Percentiles rank a stretch among this genome's conserved stretches.
Evolutionary conservation across 2,329 filamentous ascomycete species (phyloP).

Genomic region (Colletotrichum acutatum): DNA sequence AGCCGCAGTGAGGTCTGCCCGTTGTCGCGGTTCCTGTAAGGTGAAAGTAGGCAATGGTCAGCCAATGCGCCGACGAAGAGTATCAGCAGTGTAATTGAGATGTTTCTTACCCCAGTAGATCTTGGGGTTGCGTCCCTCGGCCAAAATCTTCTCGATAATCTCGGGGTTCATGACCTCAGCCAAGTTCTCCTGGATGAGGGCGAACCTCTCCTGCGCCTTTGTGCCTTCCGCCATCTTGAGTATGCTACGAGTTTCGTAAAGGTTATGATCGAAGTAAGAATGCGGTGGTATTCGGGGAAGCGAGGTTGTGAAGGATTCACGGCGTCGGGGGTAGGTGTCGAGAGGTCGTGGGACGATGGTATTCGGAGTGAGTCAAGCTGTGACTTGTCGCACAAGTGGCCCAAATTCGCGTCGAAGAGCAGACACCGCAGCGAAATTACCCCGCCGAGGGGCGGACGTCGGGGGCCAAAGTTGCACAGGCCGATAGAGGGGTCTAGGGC

Average conservation of each 20-base stretch:
- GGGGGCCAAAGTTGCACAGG: conserved; percentile 20
- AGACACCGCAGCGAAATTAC: conserved; percentile 31
- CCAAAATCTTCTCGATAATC: conserved; percentile 79
- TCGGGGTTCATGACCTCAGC: conserved; percentile 86
- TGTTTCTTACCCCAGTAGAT: conserved; percentile 80
- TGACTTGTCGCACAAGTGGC: conserved; percentile 25
- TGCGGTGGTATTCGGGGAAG: neutral
- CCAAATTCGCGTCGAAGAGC: conserved; percentile 17
- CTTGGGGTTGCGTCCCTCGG: conserved; percentile 76
- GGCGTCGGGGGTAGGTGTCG: neutral
- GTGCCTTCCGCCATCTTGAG: conserved; percentile 42
- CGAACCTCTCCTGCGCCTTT: conserved; percentile 71
- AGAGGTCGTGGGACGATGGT: neutral
- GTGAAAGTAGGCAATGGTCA: conserved; percentile 16
- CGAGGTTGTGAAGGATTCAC: neutral
- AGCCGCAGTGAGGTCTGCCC: conserved; percentile 88
- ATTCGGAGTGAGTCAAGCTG: conserved; percentile 27
- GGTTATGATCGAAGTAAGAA: neutral
- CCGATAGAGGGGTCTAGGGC: conserved; percentile 35
- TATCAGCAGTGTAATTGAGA: neutral
- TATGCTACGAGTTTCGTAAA: neutral
- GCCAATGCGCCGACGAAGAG: conserved; percentile 16
- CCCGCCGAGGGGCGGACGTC: conserved; percentile 37
- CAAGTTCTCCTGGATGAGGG: conserved; percentile 83
- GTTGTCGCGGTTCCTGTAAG: conserved; percentile 79